Evolutionary conservation across 306 rosid genomes (phyloP).

Genomic region (Medicago lupulina): DNA sequence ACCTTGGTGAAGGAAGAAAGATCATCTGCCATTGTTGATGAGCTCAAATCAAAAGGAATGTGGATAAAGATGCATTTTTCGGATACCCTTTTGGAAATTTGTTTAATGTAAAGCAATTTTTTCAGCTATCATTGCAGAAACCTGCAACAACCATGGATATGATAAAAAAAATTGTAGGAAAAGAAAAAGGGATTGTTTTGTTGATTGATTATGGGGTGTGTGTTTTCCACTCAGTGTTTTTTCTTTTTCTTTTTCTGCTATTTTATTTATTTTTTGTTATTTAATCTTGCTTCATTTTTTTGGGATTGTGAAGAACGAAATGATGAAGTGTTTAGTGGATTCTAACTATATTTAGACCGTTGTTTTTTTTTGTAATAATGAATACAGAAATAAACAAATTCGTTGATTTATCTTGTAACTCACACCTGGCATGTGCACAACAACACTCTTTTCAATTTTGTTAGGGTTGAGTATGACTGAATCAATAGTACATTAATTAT

Average conservation of each 20-base stretch:
- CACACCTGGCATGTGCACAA: no score
- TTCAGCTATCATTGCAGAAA: slow-evolving; percentile 50
- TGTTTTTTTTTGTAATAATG: no score
- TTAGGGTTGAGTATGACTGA: background rate
- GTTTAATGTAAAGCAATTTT: slow-evolving; percentile 39
- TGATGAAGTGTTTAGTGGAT: no score
- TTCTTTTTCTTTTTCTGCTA: no score
- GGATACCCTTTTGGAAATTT: slow-evolving; percentile 44
- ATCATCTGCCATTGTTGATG: slow-evolving; percentile 83
- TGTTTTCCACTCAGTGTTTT: slow-evolving; percentile 24
- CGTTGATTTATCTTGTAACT: no score
- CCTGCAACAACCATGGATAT: slow-evolving; percentile 16
- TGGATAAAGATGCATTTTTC: slow-evolving; percentile 65
- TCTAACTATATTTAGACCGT: no score
- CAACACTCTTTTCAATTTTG: background rate
- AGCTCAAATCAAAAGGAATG: slow-evolving; percentile 67
- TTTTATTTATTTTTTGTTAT: background rate
- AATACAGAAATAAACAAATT: no score
- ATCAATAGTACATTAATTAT: background rate
- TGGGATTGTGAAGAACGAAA: slow-evolving; percentile 35
- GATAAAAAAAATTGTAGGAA: slow-evolving; percentile 31
- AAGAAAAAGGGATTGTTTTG: slow-evolving; percentile 41
- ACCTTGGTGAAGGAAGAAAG: slow-evolving; percentile 82
- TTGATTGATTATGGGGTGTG: slow-evolving; percentile 38
- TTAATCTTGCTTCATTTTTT: background rate